These are phyloP conservation scores for Centaurea solstitialis DNA, from an alignment of 129 eudicot genomes.

Conservation along the genomic window DNA sequence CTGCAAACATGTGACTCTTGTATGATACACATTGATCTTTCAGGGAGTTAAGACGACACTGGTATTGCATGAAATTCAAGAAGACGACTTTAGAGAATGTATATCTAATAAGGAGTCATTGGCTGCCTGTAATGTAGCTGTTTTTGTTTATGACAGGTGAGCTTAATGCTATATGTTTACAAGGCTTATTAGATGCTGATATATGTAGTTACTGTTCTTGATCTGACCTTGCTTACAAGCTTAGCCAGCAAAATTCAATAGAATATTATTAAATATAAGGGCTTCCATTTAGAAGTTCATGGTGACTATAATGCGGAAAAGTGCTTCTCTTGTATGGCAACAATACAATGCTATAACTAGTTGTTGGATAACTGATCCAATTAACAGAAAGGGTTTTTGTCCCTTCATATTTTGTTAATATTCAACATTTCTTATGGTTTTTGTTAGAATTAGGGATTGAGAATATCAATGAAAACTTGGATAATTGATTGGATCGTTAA, in stretches of 20 bases:
- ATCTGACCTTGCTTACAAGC: too few relatives aligned
- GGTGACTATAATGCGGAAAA: too few relatives aligned
- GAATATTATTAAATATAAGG: too few relatives aligned
- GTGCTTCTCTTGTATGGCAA: too few relatives aligned
- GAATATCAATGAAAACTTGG: too few relatives aligned
- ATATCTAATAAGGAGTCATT: constrained; percentile 65
- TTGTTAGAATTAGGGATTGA: background rate
- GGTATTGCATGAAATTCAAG: constrained; percentile 86
- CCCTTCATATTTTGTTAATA: background rate
- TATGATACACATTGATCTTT: constrained; percentile 22
- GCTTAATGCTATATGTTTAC: constrained; percentile 21
- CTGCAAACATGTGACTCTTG: background rate
- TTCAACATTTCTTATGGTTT: background rate
- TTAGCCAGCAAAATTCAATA: too few relatives aligned
- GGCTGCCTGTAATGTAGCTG: constrained; percentile 85
- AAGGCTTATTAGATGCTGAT: background rate
- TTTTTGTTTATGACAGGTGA: constrained; percentile 87
- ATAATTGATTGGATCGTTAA: too few relatives aligned
- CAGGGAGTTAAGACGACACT: constrained; percentile 89
- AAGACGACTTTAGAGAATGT: constrained; percentile 61
- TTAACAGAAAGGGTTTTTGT: too few relatives aligned
- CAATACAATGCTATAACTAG: too few relatives aligned
- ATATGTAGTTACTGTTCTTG: background rate
- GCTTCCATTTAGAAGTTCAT: too few relatives aligned
- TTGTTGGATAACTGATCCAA: too few relatives aligned